A percentile compares a stretch with the other conserved stretches of the same genome.
Evolutionary conservation across 352 stramenopile species (phyloP).

Genomic region (Phytophthora ramorum): DNA sequence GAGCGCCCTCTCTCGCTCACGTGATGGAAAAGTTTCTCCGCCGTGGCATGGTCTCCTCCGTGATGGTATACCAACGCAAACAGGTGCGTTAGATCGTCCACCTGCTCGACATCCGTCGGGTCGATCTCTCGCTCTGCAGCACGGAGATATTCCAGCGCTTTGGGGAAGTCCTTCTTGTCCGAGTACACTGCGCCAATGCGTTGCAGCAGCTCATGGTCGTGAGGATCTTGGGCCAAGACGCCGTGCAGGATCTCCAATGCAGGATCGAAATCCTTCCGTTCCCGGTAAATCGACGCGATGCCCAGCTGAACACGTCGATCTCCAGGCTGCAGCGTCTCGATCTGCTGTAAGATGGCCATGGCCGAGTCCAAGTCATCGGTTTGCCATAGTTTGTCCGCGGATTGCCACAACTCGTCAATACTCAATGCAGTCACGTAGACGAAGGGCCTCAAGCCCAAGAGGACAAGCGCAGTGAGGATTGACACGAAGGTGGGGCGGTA

Average conservation of each 20-base stretch:
- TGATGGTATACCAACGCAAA: constrained; percentile 53
- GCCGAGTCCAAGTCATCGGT: constrained; percentile 32
- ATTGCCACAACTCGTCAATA: constrained; percentile 39
- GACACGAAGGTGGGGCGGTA: not conserved
- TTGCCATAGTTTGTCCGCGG: constrained; percentile 32
- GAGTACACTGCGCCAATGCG: constrained; percentile 47
- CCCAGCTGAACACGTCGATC: constrained; percentile 30
- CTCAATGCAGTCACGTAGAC: not conserved
- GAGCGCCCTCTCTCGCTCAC: constrained; percentile 21
- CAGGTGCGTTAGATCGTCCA: constrained; percentile 25
- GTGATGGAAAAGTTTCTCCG: constrained; percentile 40
- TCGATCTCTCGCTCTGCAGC: constrained; percentile 22
- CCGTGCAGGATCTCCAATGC: constrained; percentile 31
- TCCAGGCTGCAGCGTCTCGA: constrained; percentile 31
- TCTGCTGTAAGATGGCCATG: constrained; percentile 37
- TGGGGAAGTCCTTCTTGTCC: constrained; percentile 28
- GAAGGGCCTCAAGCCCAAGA: constrained; percentile 4
- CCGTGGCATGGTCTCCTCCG: constrained; percentile 29
- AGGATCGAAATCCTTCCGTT: constrained; percentile 31
- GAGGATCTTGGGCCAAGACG: constrained; percentile 20
- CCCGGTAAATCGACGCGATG: constrained; percentile 40
- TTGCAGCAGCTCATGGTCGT: constrained; percentile 26
- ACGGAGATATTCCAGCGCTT: constrained; percentile 28
- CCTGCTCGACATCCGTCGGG: not conserved
- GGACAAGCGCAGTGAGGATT: constrained; percentile 8